phyloP scores from a whole-genome alignment of 2,329 filamentous ascomycete species.

The Didymella lethalis region DNA sequence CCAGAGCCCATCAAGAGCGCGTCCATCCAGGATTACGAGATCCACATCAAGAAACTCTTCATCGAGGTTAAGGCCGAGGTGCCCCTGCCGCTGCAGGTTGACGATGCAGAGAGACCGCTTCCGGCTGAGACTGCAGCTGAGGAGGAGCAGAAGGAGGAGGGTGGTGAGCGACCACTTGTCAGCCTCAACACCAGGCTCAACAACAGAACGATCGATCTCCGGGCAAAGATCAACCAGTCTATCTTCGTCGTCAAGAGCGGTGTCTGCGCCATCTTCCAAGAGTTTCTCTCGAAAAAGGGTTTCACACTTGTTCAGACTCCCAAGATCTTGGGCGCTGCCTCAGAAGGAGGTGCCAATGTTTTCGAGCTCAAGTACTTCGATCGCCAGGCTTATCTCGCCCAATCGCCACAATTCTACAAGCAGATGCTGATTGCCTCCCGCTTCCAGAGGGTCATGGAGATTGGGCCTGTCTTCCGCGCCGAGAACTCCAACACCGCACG shows the following conservation, averaged over 20 bases:
- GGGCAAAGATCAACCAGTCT: constrained; percentile 88
- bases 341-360: constrained; percentile 91
- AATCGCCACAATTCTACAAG: constrained; percentile 87
- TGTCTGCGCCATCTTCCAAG: constrained; percentile 74
- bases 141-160: constrained; percentile 60
- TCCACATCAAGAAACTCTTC: constrained; percentile 88
- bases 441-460: constrained; percentile 78
- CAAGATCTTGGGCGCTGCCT: constrained; percentile 86
- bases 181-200: constrained; percentile 85
- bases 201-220: constrained; percentile 92
- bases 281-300: constrained; percentile 77
- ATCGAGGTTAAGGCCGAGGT: constrained; percentile 71
- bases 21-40: constrained; percentile 78
- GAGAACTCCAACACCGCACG: constrained; percentile 85
- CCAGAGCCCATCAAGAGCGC: constrained; percentile 89
- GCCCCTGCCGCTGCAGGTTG: constrained; percentile 66
- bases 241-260: constrained; percentile 76
- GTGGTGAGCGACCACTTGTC: constrained; percentile 71
- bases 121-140: constrained; percentile 58
- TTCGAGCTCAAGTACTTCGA: constrained; percentile 92
- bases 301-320: constrained; percentile 90
- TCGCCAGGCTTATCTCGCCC: constrained; percentile 79
- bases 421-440: constrained; percentile 84
- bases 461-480: constrained; percentile 84
- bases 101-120: constrained; percentile 61